Base-by-base conservation (phyloP, 1,284 basidiomycete species). In the Xerocomus amazonicus region DNA sequence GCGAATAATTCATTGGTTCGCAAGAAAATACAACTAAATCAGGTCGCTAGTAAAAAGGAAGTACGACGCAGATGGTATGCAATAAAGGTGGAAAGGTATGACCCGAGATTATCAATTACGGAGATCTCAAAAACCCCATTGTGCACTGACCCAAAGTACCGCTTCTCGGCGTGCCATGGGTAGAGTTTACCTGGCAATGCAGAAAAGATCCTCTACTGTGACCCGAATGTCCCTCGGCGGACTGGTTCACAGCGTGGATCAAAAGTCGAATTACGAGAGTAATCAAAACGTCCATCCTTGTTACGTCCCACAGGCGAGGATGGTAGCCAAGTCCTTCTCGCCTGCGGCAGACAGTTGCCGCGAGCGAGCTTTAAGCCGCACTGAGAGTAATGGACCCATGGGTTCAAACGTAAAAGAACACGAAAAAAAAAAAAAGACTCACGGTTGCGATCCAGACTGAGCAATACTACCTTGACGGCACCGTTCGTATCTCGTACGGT, bases 371-470 rank as follows among this genome's bases (percentile, higher is more conserved):
- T 92, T 92, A 49, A 92, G 71, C 34, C 90, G 86, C 55, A 92
- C 84, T 88, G 61, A 52, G 51, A 48, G 44, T 36, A 41, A 45
- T 29, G 29, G 12, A 31, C 29, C 16, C 32, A 56, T 50, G 26
- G 56, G 59, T 27, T 63, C 55, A 51, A 47, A 61, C 45, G 16
- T 42, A 45, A 43, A 45, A n/a, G 54, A 38, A 47, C 27, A 13
- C 8, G 5, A 19, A 28, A 16, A 23, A 47, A 42, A 23, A 47
- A 42, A 45, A 45, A 47, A n/a, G 9, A 81, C 88, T 73, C 59
- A 90, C 88, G 68, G 79, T 96, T 97, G 31, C 94, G 83, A 70
- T 99, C 96, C 55, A 96, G 81, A 59, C 87, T 96, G 40, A 98
- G 76, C 35, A 99, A 72, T 1, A 95, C 83, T 37, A 96, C 93